These are phyloP conservation scores for Perkinsus marinus DNA, from an alignment of 169 alveolate species.

Conservation along the genomic window DNA sequence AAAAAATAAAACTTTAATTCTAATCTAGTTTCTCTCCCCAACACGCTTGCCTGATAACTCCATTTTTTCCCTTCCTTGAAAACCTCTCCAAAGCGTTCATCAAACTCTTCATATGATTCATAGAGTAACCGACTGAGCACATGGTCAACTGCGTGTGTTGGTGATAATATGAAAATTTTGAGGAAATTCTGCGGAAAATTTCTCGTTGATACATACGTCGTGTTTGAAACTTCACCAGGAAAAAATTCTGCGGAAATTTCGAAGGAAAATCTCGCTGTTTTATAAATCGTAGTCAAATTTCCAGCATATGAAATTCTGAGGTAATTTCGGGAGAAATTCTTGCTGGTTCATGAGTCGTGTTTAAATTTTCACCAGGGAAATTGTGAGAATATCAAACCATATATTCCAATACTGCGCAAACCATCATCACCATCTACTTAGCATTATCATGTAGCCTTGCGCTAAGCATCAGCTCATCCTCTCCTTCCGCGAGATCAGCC, in stretches of 20 bases:
- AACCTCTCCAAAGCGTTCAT: neutral
- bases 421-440: neutral
- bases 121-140: neutral
- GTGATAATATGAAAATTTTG: too few relatives aligned
- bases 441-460: neutral
- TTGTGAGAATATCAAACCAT: neutral
- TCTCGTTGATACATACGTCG: too few relatives aligned
- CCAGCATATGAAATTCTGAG: too few relatives aligned
- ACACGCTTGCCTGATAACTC: neutral
- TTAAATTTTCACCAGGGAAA: too few relatives aligned
- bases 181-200: too few relatives aligned
- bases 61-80: neutral
- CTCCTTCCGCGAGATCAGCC: neutral
- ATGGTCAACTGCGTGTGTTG: too few relatives aligned
- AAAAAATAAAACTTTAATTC: neutral
- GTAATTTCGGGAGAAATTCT: too few relatives aligned
- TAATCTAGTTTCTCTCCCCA: neutral
- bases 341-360: too few relatives aligned
- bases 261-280: too few relatives aligned
- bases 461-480: neutral
- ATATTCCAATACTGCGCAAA: neutral
- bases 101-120: neutral
- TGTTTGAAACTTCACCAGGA: too few relatives aligned
- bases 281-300: too few relatives aligned
- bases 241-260: too few relatives aligned